Evolutionary conservation across 768 basidiomycete genomes (phyloP), one percentile per base, ranked within the genome.

Genomic region (Phlebiopsis flavidoalba): DNA sequence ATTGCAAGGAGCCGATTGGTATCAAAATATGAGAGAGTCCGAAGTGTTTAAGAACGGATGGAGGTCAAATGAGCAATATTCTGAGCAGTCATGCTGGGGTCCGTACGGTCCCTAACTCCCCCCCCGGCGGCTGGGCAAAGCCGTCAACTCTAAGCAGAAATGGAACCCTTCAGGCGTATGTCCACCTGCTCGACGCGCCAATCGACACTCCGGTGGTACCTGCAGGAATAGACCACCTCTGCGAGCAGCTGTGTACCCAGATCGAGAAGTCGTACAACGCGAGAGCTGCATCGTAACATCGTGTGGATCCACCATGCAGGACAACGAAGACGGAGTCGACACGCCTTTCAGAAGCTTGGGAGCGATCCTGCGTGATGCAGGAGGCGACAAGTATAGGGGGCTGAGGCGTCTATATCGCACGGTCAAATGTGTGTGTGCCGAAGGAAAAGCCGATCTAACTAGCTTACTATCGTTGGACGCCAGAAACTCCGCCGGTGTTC

Each of bases 131-230:
- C 12, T 4, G 26, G 26, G 26, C 26, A 31, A 6, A 31, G 10
- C 48, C 48, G 10, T 21, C 19, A n/a, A 31, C 11, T 58, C 49
- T n/a, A 70, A 46, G 65, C 66, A 5, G 62, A 60, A 33, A 76
- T 63, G 11, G 67, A 67, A 7, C 86, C 85, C 12, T 67, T 73
- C 71, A 90, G 65, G 60, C 80, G 78, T 8, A 71, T 68, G 71
- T 89, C 80, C n/a, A n/a, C 64, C 88, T 76, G 69, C 87, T 89
- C 67, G 87, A 89, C 52, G 82, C 80, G 7, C 89, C 89, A 33
- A 91, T 73, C 3, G 82, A 80, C 40, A 93, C 78, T 2, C 75
- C 74, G 62, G 89, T 86, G 21, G 69, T 77, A 1, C 89, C 91
- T 1, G 74, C 65, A 11, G 76, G 75, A 15, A 78, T 65, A 5